These are phyloP conservation scores for Keithomyces neogunnii DNA, from an alignment of 2,329 filamentous ascomycete species.

Conservation along the genomic window DNA sequence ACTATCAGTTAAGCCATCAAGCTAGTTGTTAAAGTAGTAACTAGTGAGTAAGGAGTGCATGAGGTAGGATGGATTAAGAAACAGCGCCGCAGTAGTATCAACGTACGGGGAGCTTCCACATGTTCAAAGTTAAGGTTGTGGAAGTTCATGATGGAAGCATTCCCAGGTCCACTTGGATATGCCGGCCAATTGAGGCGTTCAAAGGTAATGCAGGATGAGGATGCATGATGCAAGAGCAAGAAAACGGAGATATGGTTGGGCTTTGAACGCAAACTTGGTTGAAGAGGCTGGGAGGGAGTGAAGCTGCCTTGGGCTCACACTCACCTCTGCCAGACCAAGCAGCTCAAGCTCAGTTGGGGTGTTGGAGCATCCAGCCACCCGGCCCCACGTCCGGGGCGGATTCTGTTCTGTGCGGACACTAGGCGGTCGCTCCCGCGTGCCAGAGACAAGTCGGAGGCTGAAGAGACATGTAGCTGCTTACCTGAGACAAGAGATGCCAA, in stretches of 20 bases:
- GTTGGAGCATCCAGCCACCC: slow-evolving; percentile 7
- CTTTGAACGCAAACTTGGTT: slow-evolving; percentile 12
- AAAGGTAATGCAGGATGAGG: slow-evolving; percentile 21
- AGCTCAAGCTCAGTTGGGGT: background rate
- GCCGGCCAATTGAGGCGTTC: slow-evolving; percentile 25
- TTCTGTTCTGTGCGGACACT: background rate
- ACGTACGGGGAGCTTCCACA: slow-evolving; percentile 30
- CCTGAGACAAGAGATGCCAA: background rate
- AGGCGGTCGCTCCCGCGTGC: slow-evolving; percentile 2
- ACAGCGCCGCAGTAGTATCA: slow-evolving; percentile 1
- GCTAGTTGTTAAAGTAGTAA: background rate
- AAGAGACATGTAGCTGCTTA: slow-evolving; percentile 1
- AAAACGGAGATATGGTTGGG: slow-evolving; percentile 24
- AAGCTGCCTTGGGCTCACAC: background rate
- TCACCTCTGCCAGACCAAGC: too few species aligned
- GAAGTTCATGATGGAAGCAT: slow-evolving; percentile 27
- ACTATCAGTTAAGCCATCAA: slow-evolving; percentile 6
- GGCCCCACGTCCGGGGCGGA: slow-evolving; percentile 5
- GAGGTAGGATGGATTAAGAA: background rate
- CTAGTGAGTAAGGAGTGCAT: too few species aligned
- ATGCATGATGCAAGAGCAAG: slow-evolving; percentile 20
- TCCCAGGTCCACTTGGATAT: slow-evolving; percentile 21
- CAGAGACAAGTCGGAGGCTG: background rate
- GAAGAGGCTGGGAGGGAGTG: slow-evolving; percentile 17
- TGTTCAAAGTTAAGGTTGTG: slow-evolving; percentile 26